Evolutionary conservation across 345 rosid genomes (phyloP).

Genomic region (Eucalyptus regnans): DNA sequence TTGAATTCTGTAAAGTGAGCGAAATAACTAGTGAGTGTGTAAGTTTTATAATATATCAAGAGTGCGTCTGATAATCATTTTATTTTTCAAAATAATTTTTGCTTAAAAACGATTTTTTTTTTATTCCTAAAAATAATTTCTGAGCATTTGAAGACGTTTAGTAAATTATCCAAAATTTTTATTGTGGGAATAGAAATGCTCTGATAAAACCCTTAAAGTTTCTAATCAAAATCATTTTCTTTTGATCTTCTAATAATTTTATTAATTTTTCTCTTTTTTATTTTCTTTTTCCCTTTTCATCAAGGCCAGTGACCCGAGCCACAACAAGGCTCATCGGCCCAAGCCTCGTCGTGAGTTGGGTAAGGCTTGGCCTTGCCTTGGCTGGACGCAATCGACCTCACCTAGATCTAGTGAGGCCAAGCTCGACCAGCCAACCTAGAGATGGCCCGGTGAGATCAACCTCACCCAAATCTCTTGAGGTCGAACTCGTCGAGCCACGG

Average conservation of each 20-base stretch:
- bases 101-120: accelerated
- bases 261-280: no score
- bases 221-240: accelerated
- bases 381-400: accelerated
- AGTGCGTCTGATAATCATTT: accelerated
- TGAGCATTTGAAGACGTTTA: accelerated
- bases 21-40: neutral
- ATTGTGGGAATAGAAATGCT: no score
- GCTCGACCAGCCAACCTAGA: accelerated
- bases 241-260: no score
- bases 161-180: no score
- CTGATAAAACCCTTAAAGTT: accelerated
- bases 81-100: accelerated
- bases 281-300: no score
- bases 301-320: accelerated
- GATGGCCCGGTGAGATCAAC: accelerated
- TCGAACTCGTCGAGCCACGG: accelerated
- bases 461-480: no score
- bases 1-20: neutral
- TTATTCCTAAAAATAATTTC: accelerated
- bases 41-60: neutral
- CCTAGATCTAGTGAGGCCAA: accelerated
- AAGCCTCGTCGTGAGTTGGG: no score
- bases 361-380: accelerated
- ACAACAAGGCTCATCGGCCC: accelerated